These are phyloP conservation scores for Pestalotiopsis sp. DNA, from an alignment of 2,329 filamentous ascomycete species.

Conservation along the genomic window DNA sequence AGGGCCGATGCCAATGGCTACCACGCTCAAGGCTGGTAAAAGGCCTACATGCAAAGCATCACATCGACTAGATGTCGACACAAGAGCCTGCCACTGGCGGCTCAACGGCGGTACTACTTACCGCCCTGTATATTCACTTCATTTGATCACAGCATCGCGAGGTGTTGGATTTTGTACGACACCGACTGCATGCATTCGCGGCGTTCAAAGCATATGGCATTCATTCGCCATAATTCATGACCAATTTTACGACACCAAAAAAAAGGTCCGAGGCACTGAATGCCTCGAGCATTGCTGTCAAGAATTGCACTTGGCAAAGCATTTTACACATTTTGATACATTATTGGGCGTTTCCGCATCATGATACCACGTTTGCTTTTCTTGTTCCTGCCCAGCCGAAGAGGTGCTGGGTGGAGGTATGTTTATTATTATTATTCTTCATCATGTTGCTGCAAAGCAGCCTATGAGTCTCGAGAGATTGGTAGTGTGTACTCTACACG, in stretches of 20 bases:
- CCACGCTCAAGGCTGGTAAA: constrained; percentile 82
- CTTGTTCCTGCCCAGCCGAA: constrained; percentile 8
- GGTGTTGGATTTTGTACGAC: constrained; percentile 30
- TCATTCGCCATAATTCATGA: constrained; percentile 25
- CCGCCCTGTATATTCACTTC: constrained; percentile 31
- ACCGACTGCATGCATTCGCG: constrained; percentile 34
- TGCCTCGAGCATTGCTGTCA: constrained; percentile 11
- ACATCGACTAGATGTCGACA: not conserved
- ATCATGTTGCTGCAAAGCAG: constrained; percentile 7
- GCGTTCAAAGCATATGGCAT: constrained; percentile 32
- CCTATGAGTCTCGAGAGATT: not conserved
- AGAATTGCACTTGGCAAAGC: constrained; percentile 20
- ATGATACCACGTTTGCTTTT: constrained; percentile 38
- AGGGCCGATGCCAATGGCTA: constrained; percentile 79
- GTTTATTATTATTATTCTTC: constrained; percentile 5
- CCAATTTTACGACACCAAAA: constrained; percentile 20
- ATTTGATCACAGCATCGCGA: constrained; percentile 34
- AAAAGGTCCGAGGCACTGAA: constrained; percentile 2
- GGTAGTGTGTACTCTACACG: constrained; percentile 10
- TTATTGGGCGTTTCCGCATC: constrained; percentile 32
- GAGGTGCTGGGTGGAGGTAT: constrained; percentile 3
- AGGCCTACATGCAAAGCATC: not conserved
- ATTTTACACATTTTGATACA: constrained; percentile 19
- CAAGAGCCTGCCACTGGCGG: constrained; percentile 11
- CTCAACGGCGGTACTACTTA: constrained; percentile 21